Evolutionary conservation across 768 basidiomycete species (phyloP).

Genomic region (Leucosporidium creatinivorum): DNA sequence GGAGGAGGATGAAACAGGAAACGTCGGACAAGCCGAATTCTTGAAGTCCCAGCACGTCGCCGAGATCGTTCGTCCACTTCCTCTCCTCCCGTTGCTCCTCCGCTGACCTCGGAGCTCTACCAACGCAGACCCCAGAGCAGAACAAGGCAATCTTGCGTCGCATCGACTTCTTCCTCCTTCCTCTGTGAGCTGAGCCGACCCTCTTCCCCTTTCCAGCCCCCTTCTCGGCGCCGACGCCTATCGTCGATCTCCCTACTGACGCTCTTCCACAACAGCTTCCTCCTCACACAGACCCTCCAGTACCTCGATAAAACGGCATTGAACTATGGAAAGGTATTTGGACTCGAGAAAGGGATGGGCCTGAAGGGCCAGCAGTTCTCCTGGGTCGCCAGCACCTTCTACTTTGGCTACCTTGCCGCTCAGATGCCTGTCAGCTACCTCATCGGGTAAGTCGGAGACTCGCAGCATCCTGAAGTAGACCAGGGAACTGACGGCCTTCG

Average conservation of each 20-base stretch:
- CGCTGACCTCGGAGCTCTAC: no score
- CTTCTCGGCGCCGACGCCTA: neutral
- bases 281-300: slow-evolving; percentile 40
- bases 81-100: no score
- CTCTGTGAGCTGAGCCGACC: slow-evolving; percentile 6
- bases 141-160: slow-evolving; percentile 26
- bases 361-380: slow-evolving; percentile 6
- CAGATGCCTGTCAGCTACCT: slow-evolving; percentile 3
- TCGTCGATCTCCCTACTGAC: no score
- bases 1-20: slow-evolving; percentile 17
- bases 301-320: slow-evolving; percentile 36
- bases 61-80: slow-evolving; percentile 8
- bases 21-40: slow-evolving; percentile 21
- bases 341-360: slow-evolving; percentile 13
- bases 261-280: slow-evolving; percentile 37
- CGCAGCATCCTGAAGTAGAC: no score
- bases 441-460: neutral
- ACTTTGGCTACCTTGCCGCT: neutral
- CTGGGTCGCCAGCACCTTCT: slow-evolving; percentile 17
- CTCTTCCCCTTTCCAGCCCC: neutral
- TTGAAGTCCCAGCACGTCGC: slow-evolving; percentile 6
- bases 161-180: slow-evolving; percentile 41
- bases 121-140: slow-evolving; percentile 13
- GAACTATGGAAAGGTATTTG: slow-evolving; percentile 27
- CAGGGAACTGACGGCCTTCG: no score